phyloP scores from a whole-genome alignment of 257 asterid species.

The Linderniella brevidens region DNA sequence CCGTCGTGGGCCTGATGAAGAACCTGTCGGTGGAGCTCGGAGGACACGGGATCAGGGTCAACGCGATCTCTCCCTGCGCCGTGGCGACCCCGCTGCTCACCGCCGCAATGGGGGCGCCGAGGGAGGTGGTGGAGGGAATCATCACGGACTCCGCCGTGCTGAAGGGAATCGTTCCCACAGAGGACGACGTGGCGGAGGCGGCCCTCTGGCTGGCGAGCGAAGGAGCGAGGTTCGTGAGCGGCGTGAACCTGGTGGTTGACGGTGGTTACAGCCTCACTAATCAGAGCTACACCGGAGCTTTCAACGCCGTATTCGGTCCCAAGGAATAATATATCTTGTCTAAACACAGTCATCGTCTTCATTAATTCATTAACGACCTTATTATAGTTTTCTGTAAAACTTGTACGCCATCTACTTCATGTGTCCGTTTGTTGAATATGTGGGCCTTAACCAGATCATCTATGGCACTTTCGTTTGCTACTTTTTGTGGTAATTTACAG shows the following conservation, averaged over 20 bases:
- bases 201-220: slow-evolving; percentile 17
- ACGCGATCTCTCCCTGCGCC: slow-evolving; percentile 18
- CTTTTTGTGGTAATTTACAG: too few relatives aligned
- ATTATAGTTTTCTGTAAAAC: too few relatives aligned
- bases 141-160: slow-evolving; percentile 13
- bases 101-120: slow-evolving; percentile 1
- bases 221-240: slow-evolving; percentile 20
- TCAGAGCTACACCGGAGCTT: slow-evolving; percentile 1
- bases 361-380: too few relatives aligned
- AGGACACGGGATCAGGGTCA: slow-evolving; percentile 14
- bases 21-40: slow-evolving; percentile 20
- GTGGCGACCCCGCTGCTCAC: slow-evolving; percentile 13
- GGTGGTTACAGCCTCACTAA: slow-evolving; percentile 29
- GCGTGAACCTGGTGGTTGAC: slow-evolving; percentile 21
- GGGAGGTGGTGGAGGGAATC: slow-evolving; percentile 9
- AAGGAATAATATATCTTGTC: too few relatives aligned
- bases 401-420: too few relatives aligned
- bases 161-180: slow-evolving; percentile 12
- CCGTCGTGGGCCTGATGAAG: slow-evolving; percentile 16
- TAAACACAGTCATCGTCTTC: too few relatives aligned
- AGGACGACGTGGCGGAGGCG: slow-evolving; percentile 22
- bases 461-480: too few relatives aligned
- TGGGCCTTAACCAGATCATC: too few relatives aligned
- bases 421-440: too few relatives aligned
- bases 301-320: neutral